These are phyloP conservation scores for Coemansia sp. DNA, from an alignment of 371 early-diverging fungal species.

Conservation along the genomic window DNA sequence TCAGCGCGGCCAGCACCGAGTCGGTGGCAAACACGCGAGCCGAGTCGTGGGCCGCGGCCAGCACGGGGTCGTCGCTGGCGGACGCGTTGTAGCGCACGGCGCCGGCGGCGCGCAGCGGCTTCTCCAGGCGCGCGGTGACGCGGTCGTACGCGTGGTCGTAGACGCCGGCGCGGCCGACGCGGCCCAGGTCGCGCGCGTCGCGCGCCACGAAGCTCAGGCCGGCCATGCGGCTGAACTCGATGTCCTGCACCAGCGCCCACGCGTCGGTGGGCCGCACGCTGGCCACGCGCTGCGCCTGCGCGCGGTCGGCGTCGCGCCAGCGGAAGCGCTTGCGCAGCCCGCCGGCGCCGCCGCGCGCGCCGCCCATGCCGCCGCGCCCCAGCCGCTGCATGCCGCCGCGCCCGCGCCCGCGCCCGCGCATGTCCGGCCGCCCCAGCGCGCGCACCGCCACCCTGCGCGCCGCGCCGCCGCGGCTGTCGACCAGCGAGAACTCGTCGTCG, in stretches of 20 bases:
- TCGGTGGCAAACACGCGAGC: conserved; percentile 87
- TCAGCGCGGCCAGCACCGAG: conserved; percentile 83
- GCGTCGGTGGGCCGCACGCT: conserved; percentile 84
- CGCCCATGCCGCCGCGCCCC: conserved; percentile 25
- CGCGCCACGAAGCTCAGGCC: conserved; percentile 80
- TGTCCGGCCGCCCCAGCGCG: conserved; percentile 55
- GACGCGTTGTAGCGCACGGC: conserved; percentile 76
- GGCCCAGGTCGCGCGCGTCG: conserved; percentile 72
- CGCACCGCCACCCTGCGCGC: conserved; percentile 65
- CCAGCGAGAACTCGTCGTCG: conserved; percentile 96
- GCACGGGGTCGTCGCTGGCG: conserved; percentile 58
- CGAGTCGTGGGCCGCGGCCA: conserved; percentile 58
- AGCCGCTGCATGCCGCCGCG: conserved; percentile 53
- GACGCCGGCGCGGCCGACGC: conserved; percentile 69
- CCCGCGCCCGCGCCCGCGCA: conserved; percentile 14
- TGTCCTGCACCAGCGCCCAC: conserved; percentile 94
- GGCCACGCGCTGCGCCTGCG: conserved; percentile 78
- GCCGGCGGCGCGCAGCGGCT: conserved; percentile 69
- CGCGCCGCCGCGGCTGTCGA: conserved; percentile 76
- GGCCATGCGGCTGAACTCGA: conserved; percentile 85
- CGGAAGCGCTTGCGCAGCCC: conserved; percentile 46
- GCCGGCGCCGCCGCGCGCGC: conserved; percentile 23
- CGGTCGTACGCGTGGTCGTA: conserved; percentile 90
- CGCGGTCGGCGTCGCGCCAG: conserved; percentile 39
- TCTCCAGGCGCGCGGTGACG: conserved; percentile 77